Evolutionary conservation across 306 rosid genomes (phyloP).

Genomic region (Rubus idaeus): DNA sequence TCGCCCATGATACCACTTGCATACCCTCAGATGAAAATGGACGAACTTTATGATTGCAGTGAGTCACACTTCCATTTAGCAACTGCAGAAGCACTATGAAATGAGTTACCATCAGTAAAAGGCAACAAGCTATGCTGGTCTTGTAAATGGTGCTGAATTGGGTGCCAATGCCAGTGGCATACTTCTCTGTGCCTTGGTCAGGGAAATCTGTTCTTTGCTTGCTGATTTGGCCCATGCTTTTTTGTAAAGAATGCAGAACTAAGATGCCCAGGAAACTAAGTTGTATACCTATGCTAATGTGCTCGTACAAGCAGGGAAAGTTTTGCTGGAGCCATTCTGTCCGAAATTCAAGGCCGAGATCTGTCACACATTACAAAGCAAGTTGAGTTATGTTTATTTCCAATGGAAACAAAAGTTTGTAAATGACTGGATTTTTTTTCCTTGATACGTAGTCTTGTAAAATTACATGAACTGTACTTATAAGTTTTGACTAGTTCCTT

Average conservation of each 20-base stretch:
- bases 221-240: slow-evolving; percentile 19
- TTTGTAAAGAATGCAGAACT: slow-evolving; percentile 33
- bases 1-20: slow-evolving; percentile 54
- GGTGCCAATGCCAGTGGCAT: slow-evolving; percentile 14
- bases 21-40: slow-evolving; percentile 54
- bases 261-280: slow-evolving; percentile 44
- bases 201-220: slow-evolving; percentile 32
- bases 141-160: slow-evolving; percentile 47
- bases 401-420: neutral
- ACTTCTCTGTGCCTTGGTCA: slow-evolving; percentile 33
- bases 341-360: slow-evolving; percentile 24
- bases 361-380: slow-evolving; percentile 34
- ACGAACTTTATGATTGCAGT: slow-evolving; percentile 40
- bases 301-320: slow-evolving; percentile 73
- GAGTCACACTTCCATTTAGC: slow-evolving; percentile 46
- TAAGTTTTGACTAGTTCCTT: neutral
- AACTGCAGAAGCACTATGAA: slow-evolving; percentile 36
- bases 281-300: slow-evolving; percentile 53
- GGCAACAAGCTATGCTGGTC: slow-evolving; percentile 49
- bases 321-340: slow-evolving; percentile 50
- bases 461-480: neutral
- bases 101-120: slow-evolving; percentile 44
- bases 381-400: neutral
- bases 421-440: neutral
- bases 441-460: neutral